Evolutionary conservation across 345 rosid genomes (phyloP), one percentile per base, ranked within the genome.

Genomic region (Corchorus olitorius): DNA sequence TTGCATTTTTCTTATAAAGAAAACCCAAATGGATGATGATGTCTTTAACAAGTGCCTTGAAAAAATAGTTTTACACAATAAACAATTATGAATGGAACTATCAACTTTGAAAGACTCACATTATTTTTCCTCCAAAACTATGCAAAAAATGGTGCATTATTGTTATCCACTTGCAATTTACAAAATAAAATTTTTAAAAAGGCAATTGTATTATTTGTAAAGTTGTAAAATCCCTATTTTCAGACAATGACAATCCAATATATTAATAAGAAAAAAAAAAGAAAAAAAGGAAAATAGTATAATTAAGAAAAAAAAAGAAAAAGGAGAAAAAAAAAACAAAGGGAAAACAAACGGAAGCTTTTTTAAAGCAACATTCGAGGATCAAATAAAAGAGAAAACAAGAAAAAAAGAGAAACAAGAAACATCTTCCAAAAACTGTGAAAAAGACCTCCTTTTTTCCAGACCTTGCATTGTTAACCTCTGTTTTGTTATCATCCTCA

Each of bases 341-440:
- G 17, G 27, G 13, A 6, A 27, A n/a, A 71, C 34, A 74, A 74
- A 74, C 48, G 70, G 17, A 37, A 17, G 58, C 33, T 46, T 74
- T 74, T 33, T 9, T 22, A 62, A 74, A 48, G 65, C 77, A 49
- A 17, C 45, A 33, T 17, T 35, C 4, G 69, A 48, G 69, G 70
- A 74, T 74, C 67, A 49, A 62, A 62, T 27, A 27, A 27, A 27
- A 27, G 27, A 61, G 16, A 59, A 20, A 52, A 19, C 11, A 5
- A 14, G n/a, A 60, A 72, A 74, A 13, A 46, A 12, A 74, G 3
- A 61, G 2, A 46, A 4, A 39, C 9, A 20, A 8, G 13, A 52
- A 50, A 20, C 10, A 53, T n/a, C 72, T 56, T 15, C 15, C 58
- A 49, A 49, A 48, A 68, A 27, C 72, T 27, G 78, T 75, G 78